Evolutionary conservation across 2,329 filamentous ascomycete species (phyloP), one percentile per base, ranked within the genome.

Genomic region (Trichophyton verrucosum): DNA sequence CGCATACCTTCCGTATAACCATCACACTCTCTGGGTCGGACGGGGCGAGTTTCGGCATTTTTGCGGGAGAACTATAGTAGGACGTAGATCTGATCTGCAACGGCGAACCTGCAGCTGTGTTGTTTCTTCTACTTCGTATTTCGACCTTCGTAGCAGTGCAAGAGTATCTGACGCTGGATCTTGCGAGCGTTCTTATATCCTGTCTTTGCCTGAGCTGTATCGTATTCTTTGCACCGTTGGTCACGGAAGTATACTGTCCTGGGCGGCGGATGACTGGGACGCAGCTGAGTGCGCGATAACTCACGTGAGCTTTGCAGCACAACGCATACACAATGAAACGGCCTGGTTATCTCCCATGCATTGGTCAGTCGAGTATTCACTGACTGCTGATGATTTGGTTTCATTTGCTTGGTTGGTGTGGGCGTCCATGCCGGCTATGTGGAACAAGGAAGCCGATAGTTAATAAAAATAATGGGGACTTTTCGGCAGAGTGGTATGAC

Each of bases 1-100:
- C 89, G 13, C 60, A 59, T 67, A 97, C 76, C 67, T 91, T 82
- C 65, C 92, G 88, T 69, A 95, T 92, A 63, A 96, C 89, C 87
- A 96, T 95, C 65, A 94, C 86, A 69, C 89, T 84, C 17, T 85
- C 82, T 11, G 91, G 91, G 68, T 92, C 86, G 15, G 76, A 68
- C 3, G 87, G 86, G 61, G 88, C 81, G 60, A 89, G 81, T 44
- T 20, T 44, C 68, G 51, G 20, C 51, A 55, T 55, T n/a, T 55
- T 36, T 6, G 17, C 51, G 8, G 24, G 33, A 3, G 27, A 36
- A 27, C 27, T 55, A 27, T 22, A 15, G 30, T 33, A 36, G 8
- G 24, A 30, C 13, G 15, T 6, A 5, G 51, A 55, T 55, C 24
- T n/a, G 51, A n/a, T 27, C 4, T 22, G 20, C 20, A 27, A 27